phyloP scores from a whole-genome alignment of 176 grass and related monocot genomes.

The Dactylis glomerata region DNA sequence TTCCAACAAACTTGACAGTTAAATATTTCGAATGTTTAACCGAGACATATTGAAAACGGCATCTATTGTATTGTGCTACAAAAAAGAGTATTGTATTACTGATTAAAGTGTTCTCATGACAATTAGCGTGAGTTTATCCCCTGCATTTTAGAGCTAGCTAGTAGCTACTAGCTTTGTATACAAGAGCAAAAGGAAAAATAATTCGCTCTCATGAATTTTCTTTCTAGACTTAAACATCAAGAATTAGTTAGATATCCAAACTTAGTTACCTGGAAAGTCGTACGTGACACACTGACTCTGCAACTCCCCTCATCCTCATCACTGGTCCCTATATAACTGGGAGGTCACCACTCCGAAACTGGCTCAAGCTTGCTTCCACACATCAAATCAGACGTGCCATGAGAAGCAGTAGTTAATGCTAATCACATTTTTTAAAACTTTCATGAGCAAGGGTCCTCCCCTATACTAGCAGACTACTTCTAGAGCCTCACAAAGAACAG shows the following conservation, averaged over 20 bases:
- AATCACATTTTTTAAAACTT: constrained; percentile 19
- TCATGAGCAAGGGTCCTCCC: neutral
- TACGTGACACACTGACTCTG: constrained; percentile 18
- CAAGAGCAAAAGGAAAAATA: neutral
- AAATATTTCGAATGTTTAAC: too few species aligned
- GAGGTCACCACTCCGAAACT: constrained; percentile 5
- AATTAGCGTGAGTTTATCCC: too few species aligned
- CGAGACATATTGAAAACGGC: too few species aligned
- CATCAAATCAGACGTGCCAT: neutral
- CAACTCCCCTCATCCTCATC: constrained; percentile 11
- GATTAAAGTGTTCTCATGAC: too few species aligned
- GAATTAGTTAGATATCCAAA: neutral
- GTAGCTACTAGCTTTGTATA: too few species aligned
- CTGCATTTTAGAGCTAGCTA: too few species aligned
- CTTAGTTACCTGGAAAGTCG: constrained; percentile 8
- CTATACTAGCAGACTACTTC: neutral
- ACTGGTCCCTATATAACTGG: constrained; percentile 23
- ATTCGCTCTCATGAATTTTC: neutral
- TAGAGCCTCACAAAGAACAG: neutral
- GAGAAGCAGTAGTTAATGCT: neutral
- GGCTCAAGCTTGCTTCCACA: neutral
- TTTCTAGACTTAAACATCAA: neutral
- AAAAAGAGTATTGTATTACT: too few species aligned
- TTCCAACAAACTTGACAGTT: too few species aligned
- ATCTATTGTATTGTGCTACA: too few species aligned